Evolutionary conservation across 1,284 basidiomycete genomes (phyloP), one percentile per base, ranked within the genome.

Genomic region (Leccinum cinnamomeum): DNA sequence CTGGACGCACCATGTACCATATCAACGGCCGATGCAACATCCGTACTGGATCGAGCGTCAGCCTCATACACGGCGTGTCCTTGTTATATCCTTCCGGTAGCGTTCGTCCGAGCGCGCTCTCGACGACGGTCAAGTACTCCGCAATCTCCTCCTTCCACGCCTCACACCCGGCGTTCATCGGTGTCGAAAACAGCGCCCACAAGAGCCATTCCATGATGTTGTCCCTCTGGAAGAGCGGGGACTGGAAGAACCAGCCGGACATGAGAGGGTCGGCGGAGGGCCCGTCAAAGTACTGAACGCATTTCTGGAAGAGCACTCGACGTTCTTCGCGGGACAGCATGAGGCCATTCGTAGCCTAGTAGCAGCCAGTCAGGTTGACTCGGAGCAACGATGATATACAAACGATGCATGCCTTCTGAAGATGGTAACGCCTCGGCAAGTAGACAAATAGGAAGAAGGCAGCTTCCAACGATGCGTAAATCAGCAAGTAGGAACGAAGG

Each of bases 141-240:
- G 78, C 75, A 0, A 86, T 67, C 65, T 84, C 83, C 14, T 81
- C 81, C 28, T 76, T 68, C 82, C 81, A 86, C 37, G 77, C 79
- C 46, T 79, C 72, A 11, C 67, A 64, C 2, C 62, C 30, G 2
- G 70, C 70, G 2, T 74, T 67, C 35, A 72, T 70, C 30, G 73
- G 71, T 8, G 71, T 73, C 28, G 70, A 77, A 71, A 87, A 89
- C 18, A 89, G 66, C 0, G 85, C 84, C 86, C 87, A 89, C 6
- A 85, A 74, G n/a, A 88, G 70, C 87, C 87, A 89, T 57, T 88
- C 84, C 5, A 78, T 62, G 55, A 84, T 73, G 64, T 89, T 86
- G 14, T 83, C 77, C 28, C 78, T 79, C 56, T 76, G 76, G 61
- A 84, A 69, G 18, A 70, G 62, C 2, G 60, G 64, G 8, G 68